Conservation (phyloP, 2,329 filamentous ascomycete genomes). For the Colletotrichum higginsianum region DNA sequence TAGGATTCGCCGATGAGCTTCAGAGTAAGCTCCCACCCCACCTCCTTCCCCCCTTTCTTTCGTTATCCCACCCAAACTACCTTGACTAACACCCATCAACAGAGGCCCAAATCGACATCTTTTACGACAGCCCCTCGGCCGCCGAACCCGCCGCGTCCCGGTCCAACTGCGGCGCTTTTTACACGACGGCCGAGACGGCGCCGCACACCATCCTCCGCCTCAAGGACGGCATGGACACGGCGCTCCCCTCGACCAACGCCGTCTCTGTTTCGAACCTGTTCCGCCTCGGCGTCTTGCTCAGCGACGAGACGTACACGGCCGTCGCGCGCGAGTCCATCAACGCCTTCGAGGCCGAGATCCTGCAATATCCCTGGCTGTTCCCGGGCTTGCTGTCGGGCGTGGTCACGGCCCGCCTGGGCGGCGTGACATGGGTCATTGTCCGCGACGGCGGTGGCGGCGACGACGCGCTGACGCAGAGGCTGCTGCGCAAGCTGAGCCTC, state of each 20-base stretch:
- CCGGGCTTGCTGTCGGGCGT: conserved; percentile 83
- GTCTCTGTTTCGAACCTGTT: conserved; percentile 91
- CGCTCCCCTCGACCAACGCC: conserved; percentile 91
- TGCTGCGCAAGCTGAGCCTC: conserved; percentile 44
- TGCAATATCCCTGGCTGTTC: conserved; percentile 95
- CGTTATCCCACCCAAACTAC: background rate
- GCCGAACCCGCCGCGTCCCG: conserved; percentile 56
- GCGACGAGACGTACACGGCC: conserved; percentile 73
- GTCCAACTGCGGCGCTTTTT: conserved; percentile 75
- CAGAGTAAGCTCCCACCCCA: conserved; percentile 69
- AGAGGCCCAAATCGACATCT: conserved; percentile 82
- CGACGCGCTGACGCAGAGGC: conserved; percentile 32
- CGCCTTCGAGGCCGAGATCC: conserved; percentile 91
- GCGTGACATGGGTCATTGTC: conserved; percentile 58
- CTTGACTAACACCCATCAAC: conserved; percentile 26
- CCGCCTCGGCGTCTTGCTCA: conserved; percentile 79
- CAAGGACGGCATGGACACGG: conserved; percentile 96
- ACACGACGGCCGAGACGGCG: conserved; percentile 75
- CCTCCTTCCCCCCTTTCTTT: too few relatives aligned
- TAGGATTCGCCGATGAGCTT: conserved; percentile 85
- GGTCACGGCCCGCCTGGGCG: conserved; percentile 81
- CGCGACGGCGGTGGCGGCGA: conserved; percentile 26
- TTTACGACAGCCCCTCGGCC: conserved; percentile 75
- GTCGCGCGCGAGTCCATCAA: conserved; percentile 82
- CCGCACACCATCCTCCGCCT: conserved; percentile 85